Evolutionary conservation across 441 rosid genomes (phyloP).

Genomic region (Gossypium davidsonii): DNA sequence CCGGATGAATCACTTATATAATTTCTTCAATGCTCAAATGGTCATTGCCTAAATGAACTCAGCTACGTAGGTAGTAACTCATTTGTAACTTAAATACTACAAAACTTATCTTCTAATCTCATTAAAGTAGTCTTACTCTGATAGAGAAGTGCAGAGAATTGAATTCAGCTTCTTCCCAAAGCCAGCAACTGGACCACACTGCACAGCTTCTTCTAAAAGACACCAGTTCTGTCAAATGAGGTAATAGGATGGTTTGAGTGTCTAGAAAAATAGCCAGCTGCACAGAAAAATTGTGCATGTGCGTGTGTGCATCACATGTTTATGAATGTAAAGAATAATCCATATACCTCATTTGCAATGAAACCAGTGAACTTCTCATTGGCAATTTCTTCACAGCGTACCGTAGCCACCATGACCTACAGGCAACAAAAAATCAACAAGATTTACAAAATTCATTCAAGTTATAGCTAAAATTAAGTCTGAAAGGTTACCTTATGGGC

Average conservation of each 20-base stretch:
- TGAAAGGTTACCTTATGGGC: constrained; percentile 80
- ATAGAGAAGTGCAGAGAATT: constrained; percentile 44
- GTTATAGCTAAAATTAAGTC: background rate
- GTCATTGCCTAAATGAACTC: background rate
- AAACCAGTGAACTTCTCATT: constrained; percentile 62
- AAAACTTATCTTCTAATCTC: background rate
- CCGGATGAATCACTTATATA: background rate
- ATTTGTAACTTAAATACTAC: background rate
- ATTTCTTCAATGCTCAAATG: background rate
- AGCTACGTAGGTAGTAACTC: background rate
- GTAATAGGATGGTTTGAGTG: background rate
- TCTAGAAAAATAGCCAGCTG: background rate
- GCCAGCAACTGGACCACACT: constrained; percentile 59
- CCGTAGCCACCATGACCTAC: constrained; percentile 99
- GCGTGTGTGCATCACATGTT: background rate
- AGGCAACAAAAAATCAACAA: constrained; percentile 9
- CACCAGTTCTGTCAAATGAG: constrained; percentile 58
- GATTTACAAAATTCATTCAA: background rate
- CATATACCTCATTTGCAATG: constrained; percentile 58
- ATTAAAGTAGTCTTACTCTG: constrained; percentile 47
- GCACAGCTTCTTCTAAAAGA: constrained; percentile 68
- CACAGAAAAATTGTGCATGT: background rate
- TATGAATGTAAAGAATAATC: background rate
- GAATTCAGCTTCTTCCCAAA: constrained; percentile 88
- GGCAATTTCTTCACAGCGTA: constrained; percentile 98